Conservation (phyloP, 805 yeast genomes). For the Soucietia sequanensis region DNA sequence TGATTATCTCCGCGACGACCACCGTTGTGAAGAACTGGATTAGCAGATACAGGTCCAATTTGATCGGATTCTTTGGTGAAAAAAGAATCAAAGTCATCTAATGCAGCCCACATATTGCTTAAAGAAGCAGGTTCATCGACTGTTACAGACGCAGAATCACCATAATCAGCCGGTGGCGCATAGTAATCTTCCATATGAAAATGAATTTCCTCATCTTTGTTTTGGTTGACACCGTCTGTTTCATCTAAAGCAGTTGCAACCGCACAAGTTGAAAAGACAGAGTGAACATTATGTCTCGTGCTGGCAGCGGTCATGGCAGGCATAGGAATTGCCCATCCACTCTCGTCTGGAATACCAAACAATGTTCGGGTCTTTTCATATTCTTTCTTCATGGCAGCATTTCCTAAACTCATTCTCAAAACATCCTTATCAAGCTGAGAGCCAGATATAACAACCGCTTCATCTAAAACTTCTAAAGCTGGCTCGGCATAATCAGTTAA, state of each 20-base stretch:
- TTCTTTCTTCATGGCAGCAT: conserved; percentile 70
- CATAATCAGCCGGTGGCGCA: conserved; percentile 32
- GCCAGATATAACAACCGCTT: conserved; percentile 81
- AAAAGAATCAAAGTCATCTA: conserved; percentile 85
- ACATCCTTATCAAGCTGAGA: conserved; percentile 90
- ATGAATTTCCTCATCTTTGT: conserved; percentile 40
- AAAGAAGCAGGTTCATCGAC: conserved; percentile 67
- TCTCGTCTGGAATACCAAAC: conserved; percentile 91
- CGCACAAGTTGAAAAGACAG: conserved; percentile 86
- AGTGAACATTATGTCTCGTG: conserved; percentile 90
- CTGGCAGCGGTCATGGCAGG: conserved; percentile 87
- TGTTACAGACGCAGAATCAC: conserved; percentile 49
- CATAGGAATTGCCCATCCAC: conserved; percentile 98
- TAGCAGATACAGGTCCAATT: conserved; percentile 7
- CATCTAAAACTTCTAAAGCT: conserved; percentile 88
- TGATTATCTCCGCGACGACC: conserved; percentile 6
- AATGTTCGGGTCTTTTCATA: conserved; percentile 84
- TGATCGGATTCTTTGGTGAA: conserved; percentile 54
- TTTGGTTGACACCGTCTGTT: conserved; percentile 23
- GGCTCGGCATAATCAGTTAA: conserved; percentile 85
- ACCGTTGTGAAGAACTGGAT: conserved; percentile 8
- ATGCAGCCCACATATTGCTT: conserved; percentile 89
- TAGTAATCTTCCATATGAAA: conserved; percentile 64
- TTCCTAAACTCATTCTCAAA: conserved; percentile 87
- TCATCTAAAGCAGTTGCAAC: conserved; percentile 37